These are phyloP conservation scores for Millerozyma miso DNA, from an alignment of 805 yeast species.

Conservation along the genomic window DNA sequence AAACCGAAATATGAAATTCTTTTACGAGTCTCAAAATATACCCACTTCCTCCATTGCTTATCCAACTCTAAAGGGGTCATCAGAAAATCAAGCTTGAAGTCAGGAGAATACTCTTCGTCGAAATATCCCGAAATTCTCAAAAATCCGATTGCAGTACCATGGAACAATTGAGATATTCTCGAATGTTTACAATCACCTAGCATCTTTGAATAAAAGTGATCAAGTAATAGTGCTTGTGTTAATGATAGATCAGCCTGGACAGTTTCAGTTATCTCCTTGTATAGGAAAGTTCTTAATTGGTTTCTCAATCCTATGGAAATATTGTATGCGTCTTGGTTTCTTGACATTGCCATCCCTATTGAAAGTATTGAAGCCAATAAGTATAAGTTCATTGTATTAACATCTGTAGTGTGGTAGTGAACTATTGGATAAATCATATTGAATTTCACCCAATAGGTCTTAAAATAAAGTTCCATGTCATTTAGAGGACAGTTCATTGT, in stretches of 20 bases:
- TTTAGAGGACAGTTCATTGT: background rate
- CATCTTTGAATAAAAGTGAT: constrained; percentile 18
- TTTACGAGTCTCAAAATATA: constrained; percentile 41
- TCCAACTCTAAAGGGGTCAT: background rate
- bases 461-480: background rate
- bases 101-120: constrained; percentile 9
- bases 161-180: constrained; percentile 13
- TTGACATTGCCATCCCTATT: constrained; percentile 15
- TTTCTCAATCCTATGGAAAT: constrained; percentile 17
- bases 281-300: constrained; percentile 19
- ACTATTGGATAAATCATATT: constrained; percentile 35
- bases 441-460: constrained; percentile 31
- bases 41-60: constrained; percentile 43
- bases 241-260: constrained; percentile 20
- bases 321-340: constrained; percentile 10
- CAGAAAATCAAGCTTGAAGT: background rate
- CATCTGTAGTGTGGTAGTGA: constrained; percentile 29
- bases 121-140: constrained; percentile 14
- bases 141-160: constrained; percentile 15
- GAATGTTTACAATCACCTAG: constrained; percentile 17
- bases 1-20: constrained; percentile 40
- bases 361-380: constrained; percentile 21
- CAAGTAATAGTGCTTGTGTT: constrained; percentile 18
- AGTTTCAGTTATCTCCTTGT: constrained; percentile 14
- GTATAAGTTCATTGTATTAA: constrained; percentile 7